Percentiles rank a stretch among this genome's conserved stretches.
Conservation (phyloP, 352 stramenopile species). For the Pythium phragmiticola region DNA sequence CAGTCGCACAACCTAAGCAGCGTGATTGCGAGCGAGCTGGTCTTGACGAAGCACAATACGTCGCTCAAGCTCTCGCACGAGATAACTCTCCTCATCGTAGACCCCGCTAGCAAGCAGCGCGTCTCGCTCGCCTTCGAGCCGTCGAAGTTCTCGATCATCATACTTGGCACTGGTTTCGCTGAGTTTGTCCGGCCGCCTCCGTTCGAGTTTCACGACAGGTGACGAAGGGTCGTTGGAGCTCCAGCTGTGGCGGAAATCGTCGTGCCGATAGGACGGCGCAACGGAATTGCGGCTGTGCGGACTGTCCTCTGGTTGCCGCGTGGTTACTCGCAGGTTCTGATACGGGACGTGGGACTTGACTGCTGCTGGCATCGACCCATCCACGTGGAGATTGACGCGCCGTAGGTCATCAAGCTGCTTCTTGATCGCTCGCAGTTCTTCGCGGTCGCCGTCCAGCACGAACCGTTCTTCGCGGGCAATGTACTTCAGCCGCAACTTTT, state of each 20-base stretch:
- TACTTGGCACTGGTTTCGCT: not conserved
- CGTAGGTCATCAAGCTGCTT: constrained; percentile 76
- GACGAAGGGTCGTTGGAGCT: constrained; percentile 6
- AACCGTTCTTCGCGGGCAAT: constrained; percentile 77
- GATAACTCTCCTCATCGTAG: constrained; percentile 60
- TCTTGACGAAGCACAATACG: constrained; percentile 40
- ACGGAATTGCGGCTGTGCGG: not conserved
- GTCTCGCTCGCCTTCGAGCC: constrained; percentile 54
- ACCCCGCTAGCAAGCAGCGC: constrained; percentile 56
- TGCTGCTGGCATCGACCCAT: not conserved
- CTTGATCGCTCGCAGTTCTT: constrained; percentile 81
- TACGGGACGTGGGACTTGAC: not conserved
- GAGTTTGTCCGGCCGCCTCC: not conserved
- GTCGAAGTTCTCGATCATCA: constrained; percentile 37
- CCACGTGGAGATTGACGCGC: constrained; percentile 35
- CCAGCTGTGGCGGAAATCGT: constrained; percentile 17
- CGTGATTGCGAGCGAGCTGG: constrained; percentile 7
- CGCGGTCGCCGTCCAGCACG: constrained; percentile 73
- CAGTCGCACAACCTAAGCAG: not conserved
- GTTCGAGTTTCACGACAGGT: not conserved
- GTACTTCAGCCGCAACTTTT: constrained; percentile 81
- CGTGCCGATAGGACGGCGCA: not conserved
- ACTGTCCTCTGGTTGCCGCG: not conserved
- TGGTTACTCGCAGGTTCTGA: not conserved
- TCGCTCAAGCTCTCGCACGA: constrained; percentile 67